Conservation (phyloP, 805 yeast genomes). For the Torulaspora delbrueckii region DNA sequence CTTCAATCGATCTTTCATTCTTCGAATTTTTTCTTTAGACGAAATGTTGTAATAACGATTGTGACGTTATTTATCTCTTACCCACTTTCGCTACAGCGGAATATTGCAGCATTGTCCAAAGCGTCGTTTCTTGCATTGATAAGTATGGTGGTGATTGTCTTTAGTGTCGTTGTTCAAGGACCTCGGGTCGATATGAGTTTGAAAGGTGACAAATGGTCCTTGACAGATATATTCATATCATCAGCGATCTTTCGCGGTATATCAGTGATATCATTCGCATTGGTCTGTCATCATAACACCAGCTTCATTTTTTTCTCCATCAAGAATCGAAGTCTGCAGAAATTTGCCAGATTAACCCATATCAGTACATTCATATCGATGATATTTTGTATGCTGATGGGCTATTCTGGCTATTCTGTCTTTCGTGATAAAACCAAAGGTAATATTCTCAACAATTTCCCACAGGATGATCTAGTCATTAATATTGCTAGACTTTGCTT, state of each 20-base stretch:
- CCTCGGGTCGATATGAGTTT: slow-evolving; percentile 49
- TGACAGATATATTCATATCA: slow-evolving; percentile 49
- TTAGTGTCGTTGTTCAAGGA: slow-evolving; percentile 68
- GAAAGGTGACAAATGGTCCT: slow-evolving; percentile 44
- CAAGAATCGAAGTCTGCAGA: slow-evolving; percentile 64
- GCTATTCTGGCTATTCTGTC: slow-evolving; percentile 67
- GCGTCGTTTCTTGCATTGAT: slow-evolving; percentile 82
- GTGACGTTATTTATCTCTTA: slow-evolving; percentile 71
- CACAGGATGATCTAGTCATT: slow-evolving; percentile 63
- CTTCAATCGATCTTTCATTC: slow-evolving; percentile 55
- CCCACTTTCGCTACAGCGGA: slow-evolving; percentile 75
- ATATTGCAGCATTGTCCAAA: slow-evolving; percentile 79
- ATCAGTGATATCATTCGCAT: slow-evolving; percentile 90
- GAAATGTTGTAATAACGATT: slow-evolving; percentile 66
- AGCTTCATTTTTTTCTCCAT: slow-evolving; percentile 84
- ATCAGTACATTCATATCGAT: slow-evolving; percentile 77
- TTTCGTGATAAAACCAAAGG: slow-evolving; percentile 81
- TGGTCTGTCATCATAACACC: slow-evolving; percentile 94
- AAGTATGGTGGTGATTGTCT: slow-evolving; percentile 76
- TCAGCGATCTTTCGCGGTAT: slow-evolving; percentile 78
- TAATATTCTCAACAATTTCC: slow-evolving; percentile 82
- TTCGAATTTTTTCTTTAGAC: slow-evolving; percentile 15
- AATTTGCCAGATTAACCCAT: slow-evolving; percentile 76
- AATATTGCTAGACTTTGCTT: slow-evolving; percentile 87
- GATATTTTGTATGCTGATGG: slow-evolving; percentile 72